Evolutionary conservation across 1,139 yeast species (phyloP), one percentile per base, ranked within the genome.

Genomic region (Pneumocystis oryctolagi): DNA sequence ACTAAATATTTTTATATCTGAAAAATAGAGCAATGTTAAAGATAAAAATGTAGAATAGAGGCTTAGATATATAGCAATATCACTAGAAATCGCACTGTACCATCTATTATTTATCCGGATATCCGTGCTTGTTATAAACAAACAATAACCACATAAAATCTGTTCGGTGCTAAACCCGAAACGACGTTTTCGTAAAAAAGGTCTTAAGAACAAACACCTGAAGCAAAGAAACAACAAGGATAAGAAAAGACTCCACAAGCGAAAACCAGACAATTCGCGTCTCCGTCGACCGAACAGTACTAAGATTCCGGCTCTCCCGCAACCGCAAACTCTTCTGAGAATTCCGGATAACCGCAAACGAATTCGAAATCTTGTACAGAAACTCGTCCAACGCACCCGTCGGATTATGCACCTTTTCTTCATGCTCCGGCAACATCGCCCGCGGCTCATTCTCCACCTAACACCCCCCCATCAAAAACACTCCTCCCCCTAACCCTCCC

Each of bases 221-320:
- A 71, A 87, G 80, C 62, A 80, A 79, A 31, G 95, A 94, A 92
- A 90, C 85, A 62, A 86, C 88, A 60, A 87, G 85, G 83, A 90
- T 87, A 69, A 89, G 78, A 57, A 84, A 71, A 56, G 89, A 88
- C 73, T 89, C 97, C 70, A 87, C 82, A 58, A 89, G 73, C 37
- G 95, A 85, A 73, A 89, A 90, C 79, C 85, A 84, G 71, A 85
- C 85, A 66, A 92, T 87, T 73, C 97, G 82, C n/a, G 82, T 74
- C 72, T 87, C 95, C 3, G 97, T 90, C 28, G 95, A 85, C 72
- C 80, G 82, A 65, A 92, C 97, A 37, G 98, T 92, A 63, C 87
- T 83, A 73, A 89, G 94, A 76, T 90, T 92, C 76, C 97, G 82
- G 75, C 83, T 84, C 74, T 87, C 90, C 78, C 98, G 84, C n/a